A percentile compares a stretch with the other conserved stretches of the same genome.
Evolutionary conservation across 2,329 filamentous ascomycete genomes (phyloP).

Genomic region (Diaporthe destruens): DNA sequence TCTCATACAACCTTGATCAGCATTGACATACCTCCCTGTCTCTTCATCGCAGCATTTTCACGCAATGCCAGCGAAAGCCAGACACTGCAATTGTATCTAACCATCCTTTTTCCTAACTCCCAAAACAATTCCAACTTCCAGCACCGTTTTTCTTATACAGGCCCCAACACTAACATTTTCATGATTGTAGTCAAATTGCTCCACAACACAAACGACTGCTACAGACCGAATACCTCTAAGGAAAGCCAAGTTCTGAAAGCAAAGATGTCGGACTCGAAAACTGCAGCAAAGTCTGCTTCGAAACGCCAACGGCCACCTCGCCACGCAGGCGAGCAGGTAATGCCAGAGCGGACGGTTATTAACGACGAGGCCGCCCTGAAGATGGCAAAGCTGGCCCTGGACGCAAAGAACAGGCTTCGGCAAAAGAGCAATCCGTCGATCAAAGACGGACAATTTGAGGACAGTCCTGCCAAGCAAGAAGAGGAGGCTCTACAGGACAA

Average conservation of each 20-base stretch:
- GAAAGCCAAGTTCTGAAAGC: rapidly evolving
- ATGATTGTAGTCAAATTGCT: too few relatives aligned
- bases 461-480: background rate
- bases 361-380: slow-evolving; percentile 3
- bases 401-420: background rate
- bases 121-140: too few relatives aligned
- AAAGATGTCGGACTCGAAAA: background rate
- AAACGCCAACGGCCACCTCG: background rate
- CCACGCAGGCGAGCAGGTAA: background rate
- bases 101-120: too few relatives aligned
- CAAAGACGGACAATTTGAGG: background rate
- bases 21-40: too few relatives aligned
- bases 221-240: rapidly evolving
- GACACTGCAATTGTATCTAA: too few relatives aligned
- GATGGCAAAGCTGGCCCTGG: background rate
- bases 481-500: too few relatives aligned
- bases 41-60: too few relatives aligned
- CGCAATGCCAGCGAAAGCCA: too few relatives aligned
- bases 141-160: too few relatives aligned
- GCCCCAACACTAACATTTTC: too few relatives aligned
- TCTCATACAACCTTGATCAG: background rate
- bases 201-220: background rate
- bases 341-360: background rate
- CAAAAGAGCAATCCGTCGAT: background rate
- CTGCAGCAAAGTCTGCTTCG: too few relatives aligned